A percentile compares a stretch with the other conserved stretches of the same genome.
phyloP scores from a whole-genome alignment of 257 asterid species.

The Fraxinus anomala region DNA sequence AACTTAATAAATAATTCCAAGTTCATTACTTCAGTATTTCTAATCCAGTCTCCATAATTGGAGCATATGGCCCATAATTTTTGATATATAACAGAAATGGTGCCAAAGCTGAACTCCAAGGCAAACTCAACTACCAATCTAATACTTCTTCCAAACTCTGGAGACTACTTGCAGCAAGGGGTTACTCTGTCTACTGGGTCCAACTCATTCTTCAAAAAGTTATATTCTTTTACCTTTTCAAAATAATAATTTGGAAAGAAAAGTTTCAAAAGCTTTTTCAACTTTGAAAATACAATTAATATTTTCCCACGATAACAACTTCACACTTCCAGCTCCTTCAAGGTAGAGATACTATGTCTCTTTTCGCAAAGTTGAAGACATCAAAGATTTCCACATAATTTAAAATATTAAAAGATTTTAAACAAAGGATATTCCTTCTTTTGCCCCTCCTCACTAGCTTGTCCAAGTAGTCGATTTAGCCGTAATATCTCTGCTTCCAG shows the following conservation, averaged over 20 bases:
- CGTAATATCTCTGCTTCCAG: conserved; percentile 43
- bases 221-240: conserved; percentile 1
- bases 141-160: background rate
- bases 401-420: conserved; percentile 11
- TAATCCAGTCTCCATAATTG: background rate
- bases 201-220: background rate
- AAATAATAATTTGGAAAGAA: background rate
- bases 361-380: conserved; percentile 1
- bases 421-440: conserved; percentile 62
- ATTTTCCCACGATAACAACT: conserved; percentile 6
- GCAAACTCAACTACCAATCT: background rate
- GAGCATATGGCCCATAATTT: conserved; percentile 6
- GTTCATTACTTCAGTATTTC: background rate
- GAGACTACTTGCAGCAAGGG: background rate
- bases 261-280: conserved; percentile 6
- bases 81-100: background rate
- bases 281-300: background rate
- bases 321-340: conserved; percentile 17
- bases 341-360: background rate
- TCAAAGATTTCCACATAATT: conserved; percentile 8
- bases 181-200: background rate
- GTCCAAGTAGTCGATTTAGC: conserved; percentile 44
- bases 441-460: conserved; percentile 52
- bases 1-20: background rate
- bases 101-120: conserved; percentile 3